These are phyloP conservation scores for Daedalea quercina DNA, from an alignment of 768 basidiomycete species.

Conservation along the genomic window DNA sequence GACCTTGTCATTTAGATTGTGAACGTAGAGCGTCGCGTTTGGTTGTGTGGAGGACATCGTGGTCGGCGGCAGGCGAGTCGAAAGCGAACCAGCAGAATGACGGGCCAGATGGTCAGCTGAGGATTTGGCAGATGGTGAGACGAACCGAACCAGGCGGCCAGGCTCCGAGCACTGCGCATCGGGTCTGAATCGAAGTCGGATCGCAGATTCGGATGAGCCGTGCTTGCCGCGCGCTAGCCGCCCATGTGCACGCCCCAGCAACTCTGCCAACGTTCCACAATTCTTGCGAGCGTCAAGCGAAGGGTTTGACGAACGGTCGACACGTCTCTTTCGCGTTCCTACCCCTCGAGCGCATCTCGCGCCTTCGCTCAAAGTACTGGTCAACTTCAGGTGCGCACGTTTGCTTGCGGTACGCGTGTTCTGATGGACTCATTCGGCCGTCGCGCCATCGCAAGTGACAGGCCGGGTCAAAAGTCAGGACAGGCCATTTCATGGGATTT, in stretches of 20 bases:
- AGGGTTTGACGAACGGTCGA: neutral
- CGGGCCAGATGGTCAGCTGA: neutral
- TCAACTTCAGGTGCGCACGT: too few relatives aligned
- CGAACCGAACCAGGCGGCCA: too few relatives aligned
- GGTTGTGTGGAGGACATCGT: slow-evolving; percentile 54
- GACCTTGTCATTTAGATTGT: slow-evolving; percentile 89
- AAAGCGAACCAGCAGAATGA: neutral
- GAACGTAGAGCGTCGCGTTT: slow-evolving; percentile 84
- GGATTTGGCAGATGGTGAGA: too few relatives aligned
- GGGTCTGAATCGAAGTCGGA: too few relatives aligned
- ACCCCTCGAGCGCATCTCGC: neutral
- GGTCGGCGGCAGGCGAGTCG: neutral
- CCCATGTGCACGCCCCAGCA: too few relatives aligned
- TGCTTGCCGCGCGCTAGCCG: too few relatives aligned
- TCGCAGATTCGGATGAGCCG: too few relatives aligned
- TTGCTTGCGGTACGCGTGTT: too few relatives aligned
- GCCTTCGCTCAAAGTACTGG: too few relatives aligned
- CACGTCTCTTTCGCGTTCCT: neutral
- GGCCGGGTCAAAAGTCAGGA: slow-evolving; percentile 1
- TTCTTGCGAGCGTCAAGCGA: neutral
- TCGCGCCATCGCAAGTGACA: neutral
- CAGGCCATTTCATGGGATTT: slow-evolving; percentile 26
- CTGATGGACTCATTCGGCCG: too few relatives aligned
- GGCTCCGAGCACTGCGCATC: too few relatives aligned
- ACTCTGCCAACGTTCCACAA: too few relatives aligned